These are phyloP conservation scores for Eucalyptus grandis DNA, from an alignment of 345 rosid genomes.

Conservation along the genomic window DNA sequence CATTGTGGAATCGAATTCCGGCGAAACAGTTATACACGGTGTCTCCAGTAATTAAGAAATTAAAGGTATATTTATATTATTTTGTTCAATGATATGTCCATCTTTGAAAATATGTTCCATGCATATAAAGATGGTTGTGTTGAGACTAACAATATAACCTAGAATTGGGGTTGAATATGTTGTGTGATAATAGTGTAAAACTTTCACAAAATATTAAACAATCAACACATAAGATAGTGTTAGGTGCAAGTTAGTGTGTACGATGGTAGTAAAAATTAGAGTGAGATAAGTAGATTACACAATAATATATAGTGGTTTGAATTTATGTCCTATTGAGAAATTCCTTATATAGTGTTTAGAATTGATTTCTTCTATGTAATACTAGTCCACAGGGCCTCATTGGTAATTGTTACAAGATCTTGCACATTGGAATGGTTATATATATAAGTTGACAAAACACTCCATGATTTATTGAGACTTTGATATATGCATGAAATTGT, in stretches of 20 bases:
- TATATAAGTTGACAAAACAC: neutral
- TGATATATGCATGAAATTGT: neutral
- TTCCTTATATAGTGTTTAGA: neutral
- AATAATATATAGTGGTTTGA: neutral
- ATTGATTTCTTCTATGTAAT: neutral
- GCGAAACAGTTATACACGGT: neutral
- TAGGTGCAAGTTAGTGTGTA: neutral
- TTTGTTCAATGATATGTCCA: neutral
- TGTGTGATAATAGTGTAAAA: neutral
- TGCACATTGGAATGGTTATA: no score
- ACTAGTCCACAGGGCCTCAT: neutral
- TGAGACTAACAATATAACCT: neutral
- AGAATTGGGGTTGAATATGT: neutral
- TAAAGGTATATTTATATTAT: no score
- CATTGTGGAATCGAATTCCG: neutral
- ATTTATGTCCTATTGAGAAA: neutral
- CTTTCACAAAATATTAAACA: neutral
- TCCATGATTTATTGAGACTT: neutral
- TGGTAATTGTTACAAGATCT: neutral
- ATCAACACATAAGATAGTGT: neutral
- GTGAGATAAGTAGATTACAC: neutral
- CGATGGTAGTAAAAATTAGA: neutral
- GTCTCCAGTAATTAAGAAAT: neutral
- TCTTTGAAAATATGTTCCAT: neutral
- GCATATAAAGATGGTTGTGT: neutral